Evolutionary conservation across 768 basidiomycete genomes (phyloP), one percentile per base, ranked within the genome.

Genomic region (Leucocoprinus sp.): DNA sequence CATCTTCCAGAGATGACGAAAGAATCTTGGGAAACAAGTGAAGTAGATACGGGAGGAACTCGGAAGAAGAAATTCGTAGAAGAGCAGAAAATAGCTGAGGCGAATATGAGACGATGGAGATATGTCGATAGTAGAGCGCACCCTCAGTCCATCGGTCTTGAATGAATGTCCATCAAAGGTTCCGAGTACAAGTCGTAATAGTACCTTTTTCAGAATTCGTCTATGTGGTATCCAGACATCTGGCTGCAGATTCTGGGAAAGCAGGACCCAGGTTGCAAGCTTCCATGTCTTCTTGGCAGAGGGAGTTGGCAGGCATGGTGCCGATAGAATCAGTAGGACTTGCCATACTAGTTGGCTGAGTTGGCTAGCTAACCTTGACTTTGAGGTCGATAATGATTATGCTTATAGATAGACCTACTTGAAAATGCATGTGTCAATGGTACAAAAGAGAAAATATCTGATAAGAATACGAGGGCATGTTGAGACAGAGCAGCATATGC

Each of bases 251-350:
- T 62, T 65, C 50, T 80, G 74, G 23, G 58, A 63, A 49, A 69
- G 65, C 35, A 85, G 59, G 15, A 69, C 66, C 68, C 71, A 80
- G 15, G 74, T 51, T 17, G 72, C 67, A 21, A 80, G 60, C 8
- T 68, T 64, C 48, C 65, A 62, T 6, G 68, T 72, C 55, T 77
- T 78, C 11, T 58, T 54, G 14, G 65, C 58, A 43, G 68, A 69
- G 2, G 66, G 62, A 4, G 63, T 58, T 0, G 71, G 64, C 1
- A 75, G 49, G 8, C 42, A 52, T 3, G 52, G 52, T 1, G 66
- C 55, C 15, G 57, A 59, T 19, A 68, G 64, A 18, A 82, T 61
- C 3, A 55, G 61, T 8, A 82, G 57, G 21, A 76, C 50, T 34
- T 71, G 70, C 15, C 60, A 59, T 0, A 82, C 53, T 1, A 84